Evolutionary conservation across 257 asterid species (phyloP), one percentile per base, ranked within the genome.

Genomic region (Hygrophila difformis): DNA sequence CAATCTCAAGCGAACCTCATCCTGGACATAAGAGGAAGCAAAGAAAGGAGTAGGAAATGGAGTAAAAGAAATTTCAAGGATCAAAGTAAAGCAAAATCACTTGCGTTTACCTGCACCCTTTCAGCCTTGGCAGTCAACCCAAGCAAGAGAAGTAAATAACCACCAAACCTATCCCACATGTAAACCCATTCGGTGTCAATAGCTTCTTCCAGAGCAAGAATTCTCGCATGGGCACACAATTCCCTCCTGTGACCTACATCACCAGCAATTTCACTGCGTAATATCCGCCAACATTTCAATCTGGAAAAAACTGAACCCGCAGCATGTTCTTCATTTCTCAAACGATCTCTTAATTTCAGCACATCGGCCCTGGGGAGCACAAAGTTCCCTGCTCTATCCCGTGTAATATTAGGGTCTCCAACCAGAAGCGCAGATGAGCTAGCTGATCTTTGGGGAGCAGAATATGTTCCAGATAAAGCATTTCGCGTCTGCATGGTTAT

Each of bases 101-200:
- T 47, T 51, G 44, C 34, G 26, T 44, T 72, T 70, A 89, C 98
- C 98, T 89, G 98, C 60, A 89, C 98, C 62, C 92, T 73, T 65
- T 91, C 98, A 19, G 98, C 98, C 75, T 80, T 82, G 59, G 98
- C 92, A 63, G 98, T 91, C 79, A 91, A 86, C 60, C 96, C 94
- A 55, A 91, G 95, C 82, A 91, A 67, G 65, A 91, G 93, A 70
- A 91, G 96, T 18, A 91, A 76, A 75, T 91, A 91, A 51, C 98
- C 98, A 51, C 98, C 98, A 53, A 91, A 91, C 72, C 79, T 86
- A 73, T 91, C 98, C 98, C 98, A 91, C 98, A 91, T 91, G 77
- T 86, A 91, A 36, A 91, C 98, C 98, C 98, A 91, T 49, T 91
- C 98, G 10, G 98, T 91, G 62, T 91, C 98, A 63, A 91, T 91